phyloP scores from a whole-genome alignment of 352 stramenopile species.

The Globisporangium irregulare region DNA sequence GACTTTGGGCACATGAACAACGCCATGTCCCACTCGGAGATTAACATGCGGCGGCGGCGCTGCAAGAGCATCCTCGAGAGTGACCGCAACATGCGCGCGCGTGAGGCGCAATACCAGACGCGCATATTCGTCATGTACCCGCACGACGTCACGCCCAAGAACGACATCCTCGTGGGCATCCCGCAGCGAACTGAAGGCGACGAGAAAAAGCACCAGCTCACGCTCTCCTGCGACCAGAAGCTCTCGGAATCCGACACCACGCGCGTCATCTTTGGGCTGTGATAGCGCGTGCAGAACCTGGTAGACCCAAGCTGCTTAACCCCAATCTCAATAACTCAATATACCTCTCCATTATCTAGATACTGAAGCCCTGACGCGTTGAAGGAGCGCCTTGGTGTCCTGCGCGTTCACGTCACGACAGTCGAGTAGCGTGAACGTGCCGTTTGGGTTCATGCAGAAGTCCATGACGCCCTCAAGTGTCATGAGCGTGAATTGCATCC shows the following conservation, averaged over 20 bases:
- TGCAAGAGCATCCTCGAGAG: slow-evolving; percentile 84
- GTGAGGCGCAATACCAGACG: slow-evolving; percentile 55
- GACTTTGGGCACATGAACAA: slow-evolving; percentile 65
- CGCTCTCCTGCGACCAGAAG: slow-evolving; percentile 26
- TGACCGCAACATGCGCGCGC: slow-evolving; percentile 63
- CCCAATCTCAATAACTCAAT: neutral
- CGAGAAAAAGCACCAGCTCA: slow-evolving; percentile 17
- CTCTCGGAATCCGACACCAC: slow-evolving; percentile 12
- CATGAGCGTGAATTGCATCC: slow-evolving; percentile 82
- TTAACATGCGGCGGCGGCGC: slow-evolving; percentile 50
- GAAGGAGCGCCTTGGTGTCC: slow-evolving; percentile 43
- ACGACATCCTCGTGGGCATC: slow-evolving; percentile 76
- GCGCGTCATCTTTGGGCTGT: slow-evolving; percentile 16
- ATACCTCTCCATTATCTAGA: slow-evolving; percentile 3
- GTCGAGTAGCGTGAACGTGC: slow-evolving; percentile 44
- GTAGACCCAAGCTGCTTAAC: neutral
- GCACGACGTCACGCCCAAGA: slow-evolving; percentile 69
- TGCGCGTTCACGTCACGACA: slow-evolving; percentile 41
- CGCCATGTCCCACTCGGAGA: slow-evolving; percentile 38
- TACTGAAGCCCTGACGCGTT: slow-evolving; percentile 31
- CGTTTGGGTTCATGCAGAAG: slow-evolving; percentile 29
- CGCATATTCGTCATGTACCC: slow-evolving; percentile 84
- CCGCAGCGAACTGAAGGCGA: slow-evolving; percentile 20
- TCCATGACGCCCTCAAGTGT: slow-evolving; percentile 78
- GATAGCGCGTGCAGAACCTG: neutral